phyloP scores from a whole-genome alignment of 73 alveolate genomes.

The Durusdinium trenchii region DNA sequence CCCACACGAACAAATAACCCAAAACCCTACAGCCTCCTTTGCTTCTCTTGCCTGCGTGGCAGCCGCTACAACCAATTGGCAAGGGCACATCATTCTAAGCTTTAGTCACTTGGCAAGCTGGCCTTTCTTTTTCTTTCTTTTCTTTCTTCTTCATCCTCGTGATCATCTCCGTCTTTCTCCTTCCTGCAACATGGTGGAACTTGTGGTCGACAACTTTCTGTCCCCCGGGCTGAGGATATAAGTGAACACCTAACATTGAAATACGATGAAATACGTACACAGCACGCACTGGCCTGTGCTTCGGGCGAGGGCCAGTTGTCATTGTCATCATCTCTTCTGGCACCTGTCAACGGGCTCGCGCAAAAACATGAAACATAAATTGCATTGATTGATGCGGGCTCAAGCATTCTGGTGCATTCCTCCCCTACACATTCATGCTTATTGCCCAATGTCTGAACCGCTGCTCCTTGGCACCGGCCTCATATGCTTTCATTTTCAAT shows the following conservation, averaged over 20 bases:
- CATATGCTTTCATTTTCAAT: conserved; percentile 48
- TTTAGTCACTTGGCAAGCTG: not conserved
- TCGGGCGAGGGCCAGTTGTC: conserved; percentile 83
- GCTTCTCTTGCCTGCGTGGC: conserved; percentile 52
- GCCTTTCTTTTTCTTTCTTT: conserved; percentile 57
- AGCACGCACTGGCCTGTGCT: not conserved
- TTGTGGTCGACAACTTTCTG: not conserved
- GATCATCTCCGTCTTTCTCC: conserved; percentile 22
- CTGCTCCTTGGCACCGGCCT: not conserved
- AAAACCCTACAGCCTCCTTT: conserved; percentile 39
- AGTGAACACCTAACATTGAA: not conserved
- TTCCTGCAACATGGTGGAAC: not conserved
- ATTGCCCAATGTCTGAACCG: not conserved
- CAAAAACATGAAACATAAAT: not conserved
- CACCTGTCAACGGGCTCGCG: not conserved
- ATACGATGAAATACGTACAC: not conserved
- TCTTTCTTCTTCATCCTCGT: conserved; percentile 60
- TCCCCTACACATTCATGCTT: not conserved
- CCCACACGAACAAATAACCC: too few species aligned
- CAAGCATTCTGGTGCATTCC: not conserved
- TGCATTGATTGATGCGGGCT: not conserved
- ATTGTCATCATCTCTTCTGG: conserved; percentile 80
- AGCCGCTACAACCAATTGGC: too few species aligned
- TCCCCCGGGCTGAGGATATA: not conserved
- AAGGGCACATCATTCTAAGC: too few species aligned